Base-by-base conservation (phyloP, 805 yeast species). In the Saccharomycopsis vini region DNA sequence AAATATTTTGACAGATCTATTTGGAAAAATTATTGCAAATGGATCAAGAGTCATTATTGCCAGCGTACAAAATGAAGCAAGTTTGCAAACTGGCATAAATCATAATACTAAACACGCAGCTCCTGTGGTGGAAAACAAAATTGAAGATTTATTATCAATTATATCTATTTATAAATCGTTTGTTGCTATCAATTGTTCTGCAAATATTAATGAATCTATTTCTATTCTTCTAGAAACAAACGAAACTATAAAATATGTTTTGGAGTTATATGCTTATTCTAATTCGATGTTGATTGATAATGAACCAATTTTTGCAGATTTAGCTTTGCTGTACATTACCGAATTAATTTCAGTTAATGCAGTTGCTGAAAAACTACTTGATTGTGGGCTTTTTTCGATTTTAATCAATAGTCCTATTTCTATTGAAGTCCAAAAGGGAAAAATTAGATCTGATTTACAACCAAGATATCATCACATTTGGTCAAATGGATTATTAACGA, bases 401-500 rank as follows among this genome's bases (percentile, higher is more conserved):
- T 62, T 89, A 33, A 70, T 79, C 3, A 95, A 87, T 53, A 79
- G 92, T 44, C 79, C 88, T 4, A 68, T 85, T 1, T 81, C 95
- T 0, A 61, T 68, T 21, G 68, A 69, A 2, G 75, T 89, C 33
- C 86, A 81, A 56, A 65, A 69, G 3, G 95, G 95, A 0, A 71
- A 71, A 5, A 61, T 85, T 2, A 64, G 68, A 12, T 71, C 83
- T 2, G 68, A 67, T 31, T 55, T 62, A 1, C 59, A 74, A 3
- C 72, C 84, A 0, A 72, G 73, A 39, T 61, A 83, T 46, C 90
- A 88, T 58, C 70, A 73, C 42, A 65, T 84, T n/a, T 89, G 97
- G 97, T 72, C 77, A n/a, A 77, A 80, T 54, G 95, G 95, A 1
- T 62, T 89, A 15, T 64, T 89, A 24, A 79, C 92, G 0, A 73